These are phyloP conservation scores for Limnanthes douglasii DNA, from an alignment of 345 rosid genomes.

Conservation along the genomic window DNA sequence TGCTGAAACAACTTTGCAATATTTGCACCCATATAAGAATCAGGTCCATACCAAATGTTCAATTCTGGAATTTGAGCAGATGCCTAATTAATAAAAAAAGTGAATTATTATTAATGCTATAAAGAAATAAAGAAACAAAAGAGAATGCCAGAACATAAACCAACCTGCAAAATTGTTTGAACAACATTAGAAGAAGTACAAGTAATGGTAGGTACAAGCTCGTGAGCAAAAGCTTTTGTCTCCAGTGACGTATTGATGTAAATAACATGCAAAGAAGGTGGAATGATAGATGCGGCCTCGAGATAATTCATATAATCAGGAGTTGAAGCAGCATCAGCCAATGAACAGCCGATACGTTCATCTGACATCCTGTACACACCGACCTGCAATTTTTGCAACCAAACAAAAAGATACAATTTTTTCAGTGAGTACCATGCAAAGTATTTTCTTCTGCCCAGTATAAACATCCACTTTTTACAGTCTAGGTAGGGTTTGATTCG, in stretches of 20 bases:
- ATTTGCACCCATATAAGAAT: constrained; percentile 98
- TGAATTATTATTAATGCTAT: not conserved
- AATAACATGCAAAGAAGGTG: constrained; percentile 74
- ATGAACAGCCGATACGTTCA: constrained; percentile 85
- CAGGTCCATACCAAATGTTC: constrained; percentile 85
- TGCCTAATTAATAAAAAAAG: constrained; percentile 38
- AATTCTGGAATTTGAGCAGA: constrained; percentile 73
- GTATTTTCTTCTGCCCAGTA: no score
- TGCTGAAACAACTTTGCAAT: constrained; percentile 70
- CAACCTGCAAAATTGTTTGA: constrained; percentile 86
- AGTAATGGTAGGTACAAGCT: constrained; percentile 93
- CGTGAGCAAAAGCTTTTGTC: constrained; percentile 93
- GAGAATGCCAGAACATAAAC: constrained; percentile 5
- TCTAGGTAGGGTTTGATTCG: no score
- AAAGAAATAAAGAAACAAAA: not conserved
- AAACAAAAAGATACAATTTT: not conserved
- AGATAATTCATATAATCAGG: constrained; percentile 78
- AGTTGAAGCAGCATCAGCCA: constrained; percentile 92
- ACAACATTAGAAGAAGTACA: constrained; percentile 96
- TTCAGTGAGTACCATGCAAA: no score
- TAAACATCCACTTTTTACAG: no score
- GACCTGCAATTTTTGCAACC: constrained; percentile 28
- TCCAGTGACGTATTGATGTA: constrained; percentile 92
- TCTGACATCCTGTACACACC: constrained; percentile 90
- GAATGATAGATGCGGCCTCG: constrained; percentile 40